Evolutionary conservation across 371 early-diverging fungal species (phyloP), one percentile per base, ranked within the genome.

Genomic region (Funneliformis caledonium): DNA sequence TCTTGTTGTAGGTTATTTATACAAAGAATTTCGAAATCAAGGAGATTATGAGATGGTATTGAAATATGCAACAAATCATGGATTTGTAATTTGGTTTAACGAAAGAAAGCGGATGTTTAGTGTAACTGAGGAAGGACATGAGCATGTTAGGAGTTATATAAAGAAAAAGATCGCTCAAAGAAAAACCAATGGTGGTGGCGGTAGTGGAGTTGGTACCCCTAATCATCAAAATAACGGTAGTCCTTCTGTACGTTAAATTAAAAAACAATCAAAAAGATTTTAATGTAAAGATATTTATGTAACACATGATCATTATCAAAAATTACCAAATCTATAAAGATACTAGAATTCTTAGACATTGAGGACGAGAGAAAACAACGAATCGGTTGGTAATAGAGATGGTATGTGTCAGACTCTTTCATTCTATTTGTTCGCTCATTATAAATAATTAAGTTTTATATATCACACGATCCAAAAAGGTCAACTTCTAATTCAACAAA

Each of bases 11-110:
- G 94, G 95, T 9, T 93, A 89, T 84, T 86, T 98, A 14, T 97
- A 97, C 85, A 89, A 91, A 56, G 93, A 95, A 70, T 98, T 98
- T 86, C 85, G 88, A 59, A 85, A 91, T 45, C 90, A 88, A 81
- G 88, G 91, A 50, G 95, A 96, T 78, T 97, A 92, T 85, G 91
- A 92, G 65, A 92, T 91, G 1, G 89, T 94, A 11, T 85, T 91
- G 42, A 87, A 92, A 45, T 94, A 94, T 83, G 96, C 97, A 0
- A 87, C 88, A 69, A 93, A 94, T 33, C 83, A 94, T n/a, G 94
- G 92, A 7, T 93, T 93, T 9, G 88, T 96, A 2, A 83, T 94
- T 67, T 98, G 96, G 96, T 88, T 90, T 5, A 92, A 88, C 81
- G 81, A 83, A 19, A 88, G 88, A 56, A 91, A 89, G 33, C 86